Base-by-base conservation (phyloP, 2,329 filamentous ascomycete species). In the Colletotrichum euphorbiae region DNA sequence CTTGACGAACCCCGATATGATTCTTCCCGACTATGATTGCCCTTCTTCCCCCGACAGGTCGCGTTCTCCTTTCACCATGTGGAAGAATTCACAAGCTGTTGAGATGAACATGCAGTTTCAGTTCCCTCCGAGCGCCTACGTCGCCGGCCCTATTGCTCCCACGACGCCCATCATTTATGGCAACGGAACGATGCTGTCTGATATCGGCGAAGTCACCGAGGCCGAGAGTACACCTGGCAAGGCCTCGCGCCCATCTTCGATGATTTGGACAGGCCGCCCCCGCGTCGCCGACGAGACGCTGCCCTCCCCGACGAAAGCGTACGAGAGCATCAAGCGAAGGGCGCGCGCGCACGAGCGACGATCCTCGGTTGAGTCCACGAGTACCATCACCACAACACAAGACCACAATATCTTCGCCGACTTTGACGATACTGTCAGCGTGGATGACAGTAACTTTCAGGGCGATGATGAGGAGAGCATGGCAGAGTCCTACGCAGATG, bases 1-100 rank as follows among this genome's bases (percentile, higher is more conserved):
- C 2, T 83, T 98, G 74, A 97, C 93, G 63, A 97, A 97, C 78
- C 93, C 94, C 59, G 94, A 97, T 78, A 94, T 97, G 93, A 97
- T 98, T 74, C 83, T 98, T 59, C 94, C 94, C 69, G 90, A 91
- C 76, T 89, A 90, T 75, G 87, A 89, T 71, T 71, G 82, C 78
- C 77, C 82, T 77, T 80, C 86, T 75, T 82, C 84, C 76, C 81
- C 84, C 75, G 80, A 87, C 77, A 79, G 80, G 75, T 81, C 85
- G 66, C 84, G 84, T 69, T 83, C 85, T 74, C 80, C 83, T 33
- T 74, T 87, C n/a, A 80, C 78, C 71, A 80, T 83, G 77, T 87
- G 86, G 86, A 84, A 84, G 70, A 82, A 81, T 72, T 73, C 79
- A 11, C 81, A 85, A 62, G 73, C 73, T 48, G 68, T 74, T 69